Evolutionary conservation across 257 asterid species (phyloP), one percentile per base, ranked within the genome.

Genomic region (Solanum appendiculatum): DNA sequence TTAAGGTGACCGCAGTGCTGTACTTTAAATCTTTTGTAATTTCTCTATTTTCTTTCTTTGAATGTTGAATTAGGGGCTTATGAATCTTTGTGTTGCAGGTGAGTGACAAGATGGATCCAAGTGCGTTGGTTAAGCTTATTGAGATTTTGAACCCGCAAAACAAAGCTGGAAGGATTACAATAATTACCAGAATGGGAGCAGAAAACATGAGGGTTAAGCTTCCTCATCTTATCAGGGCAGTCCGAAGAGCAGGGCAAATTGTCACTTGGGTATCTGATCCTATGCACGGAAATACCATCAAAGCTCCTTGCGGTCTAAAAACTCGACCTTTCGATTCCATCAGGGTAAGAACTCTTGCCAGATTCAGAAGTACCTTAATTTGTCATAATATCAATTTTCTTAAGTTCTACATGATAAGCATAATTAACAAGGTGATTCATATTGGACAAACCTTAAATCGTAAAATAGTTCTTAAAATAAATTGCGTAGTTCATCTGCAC

Each of bases 201-300:
- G 98, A 94, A 87, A 94, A 95, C 91, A 95, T 95, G 98, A 94
- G 98, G 85, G 96, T 95, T 86, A 95, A 95, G 88, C 96, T 95
- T 89, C 98, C 98, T 85, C 93, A 95, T 86, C 87, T 95, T 48
- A 95, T 95, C 91, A 90, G 96, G 89, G 98, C 96, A 20, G 98
- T 95, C 46, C 93, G 96, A n/a, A 88, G 95, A 89, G 94, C 95
- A 9, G 98, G 98, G 33, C 96, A 92, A 85, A 91, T 94, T 34
- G 98, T 95, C 69, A 95, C 98, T 63, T 95, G 98, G 98, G 98
- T 95, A 63, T 92, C 94, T 48, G 98, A 95, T 90, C 98, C 98
- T 86, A 95, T 95, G 98, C 98, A 94, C 74, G 98, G 98, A 42
- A 95, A 95, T 92, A 95, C 98, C 36, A 95, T 94, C 87, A 95